Evolutionary conservation across 192 early-diverging fungal species (phyloP).

Genomic region (Martensiomyces pterosporus): DNA sequence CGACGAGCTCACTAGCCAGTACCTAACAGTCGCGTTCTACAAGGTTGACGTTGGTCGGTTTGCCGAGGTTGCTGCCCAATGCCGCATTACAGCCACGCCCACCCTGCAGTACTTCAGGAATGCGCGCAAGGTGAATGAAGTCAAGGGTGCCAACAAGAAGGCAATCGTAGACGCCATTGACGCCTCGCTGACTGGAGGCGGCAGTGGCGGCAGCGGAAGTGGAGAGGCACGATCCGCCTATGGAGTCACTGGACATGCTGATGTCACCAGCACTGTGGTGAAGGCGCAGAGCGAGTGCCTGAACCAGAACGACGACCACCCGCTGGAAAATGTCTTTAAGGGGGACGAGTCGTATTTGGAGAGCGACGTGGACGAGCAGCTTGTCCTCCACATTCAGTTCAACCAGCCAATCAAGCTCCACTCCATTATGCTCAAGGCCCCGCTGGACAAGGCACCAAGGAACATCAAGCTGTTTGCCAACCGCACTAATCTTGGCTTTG

Average conservation of each 20-base stretch:
- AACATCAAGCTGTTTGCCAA: conserved; percentile 87
- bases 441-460: conserved; percentile 71
- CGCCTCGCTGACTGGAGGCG: conserved; percentile 19
- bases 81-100: conserved; percentile 40
- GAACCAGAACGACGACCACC: conserved; percentile 78
- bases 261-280: conserved; percentile 61
- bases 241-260: conserved; percentile 54
- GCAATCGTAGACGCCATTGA: conserved; percentile 67
- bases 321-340: conserved; percentile 72
- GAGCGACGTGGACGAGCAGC: conserved; percentile 94
- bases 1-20: conserved; percentile 13
- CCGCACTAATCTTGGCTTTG: conserved; percentile 75
- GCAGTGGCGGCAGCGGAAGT: too few relatives aligned
- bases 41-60: conserved; percentile 41
- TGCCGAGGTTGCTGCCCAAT: conserved; percentile 31
- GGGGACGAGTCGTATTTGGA: conserved; percentile 69
- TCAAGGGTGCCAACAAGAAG: conserved; percentile 75
- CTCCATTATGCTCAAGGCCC: conserved; percentile 54
- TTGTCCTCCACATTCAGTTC: conserved; percentile 83
- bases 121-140: conserved; percentile 67
- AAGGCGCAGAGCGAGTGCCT: conserved; percentile 75
- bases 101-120: conserved; percentile 63
- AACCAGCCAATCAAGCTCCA: conserved; percentile 71
- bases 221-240: conserved; percentile 23
- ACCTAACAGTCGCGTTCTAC: conserved; percentile 36